phyloP scores from a whole-genome alignment of 129 eudicot genomes.

The Oenanthe sinensis region DNA sequence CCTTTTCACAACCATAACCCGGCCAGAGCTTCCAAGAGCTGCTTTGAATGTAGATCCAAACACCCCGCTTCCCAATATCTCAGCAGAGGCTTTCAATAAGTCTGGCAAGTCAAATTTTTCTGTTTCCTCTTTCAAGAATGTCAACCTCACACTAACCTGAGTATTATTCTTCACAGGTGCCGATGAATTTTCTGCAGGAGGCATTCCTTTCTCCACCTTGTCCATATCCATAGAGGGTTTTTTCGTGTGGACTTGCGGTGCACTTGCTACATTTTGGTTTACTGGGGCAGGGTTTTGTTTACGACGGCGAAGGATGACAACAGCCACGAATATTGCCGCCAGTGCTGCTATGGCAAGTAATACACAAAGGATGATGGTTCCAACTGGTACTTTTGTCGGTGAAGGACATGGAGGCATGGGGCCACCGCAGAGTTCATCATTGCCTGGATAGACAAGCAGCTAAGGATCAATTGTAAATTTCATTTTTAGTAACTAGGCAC shows the following conservation, averaged over 20 bases:
- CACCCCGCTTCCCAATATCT: constrained; percentile 68
- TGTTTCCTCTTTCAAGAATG: constrained; percentile 55
- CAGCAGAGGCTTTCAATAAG: constrained; percentile 74
- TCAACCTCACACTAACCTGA: constrained; percentile 26
- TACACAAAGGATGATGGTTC: constrained; percentile 28
- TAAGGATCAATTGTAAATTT: background rate
- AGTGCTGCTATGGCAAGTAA: constrained; percentile 34
- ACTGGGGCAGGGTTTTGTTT: constrained; percentile 15
- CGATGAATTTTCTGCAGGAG: constrained; percentile 9
- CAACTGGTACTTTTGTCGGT: constrained; percentile 14
- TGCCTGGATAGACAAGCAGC: constrained; percentile 35
- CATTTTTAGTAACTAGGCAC: background rate
- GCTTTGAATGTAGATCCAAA: constrained; percentile 83
- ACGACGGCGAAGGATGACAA: constrained; percentile 39
- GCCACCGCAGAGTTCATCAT: constrained; percentile 55
- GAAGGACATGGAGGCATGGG: constrained; percentile 46
- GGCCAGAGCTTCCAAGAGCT: constrained; percentile 29
- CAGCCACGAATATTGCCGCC: constrained; percentile 30
- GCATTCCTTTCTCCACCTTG: constrained; percentile 36
- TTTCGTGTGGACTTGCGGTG: background rate
- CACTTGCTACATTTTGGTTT: constrained; percentile 11
- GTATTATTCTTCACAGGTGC: constrained; percentile 19
- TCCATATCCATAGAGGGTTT: constrained; percentile 26
- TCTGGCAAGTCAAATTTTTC: constrained; percentile 63
- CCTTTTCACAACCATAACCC: constrained; percentile 77